These are phyloP conservation scores for Kurtzmaniella fragi DNA, from an alignment of 805 yeast species.

Conservation along the genomic window DNA sequence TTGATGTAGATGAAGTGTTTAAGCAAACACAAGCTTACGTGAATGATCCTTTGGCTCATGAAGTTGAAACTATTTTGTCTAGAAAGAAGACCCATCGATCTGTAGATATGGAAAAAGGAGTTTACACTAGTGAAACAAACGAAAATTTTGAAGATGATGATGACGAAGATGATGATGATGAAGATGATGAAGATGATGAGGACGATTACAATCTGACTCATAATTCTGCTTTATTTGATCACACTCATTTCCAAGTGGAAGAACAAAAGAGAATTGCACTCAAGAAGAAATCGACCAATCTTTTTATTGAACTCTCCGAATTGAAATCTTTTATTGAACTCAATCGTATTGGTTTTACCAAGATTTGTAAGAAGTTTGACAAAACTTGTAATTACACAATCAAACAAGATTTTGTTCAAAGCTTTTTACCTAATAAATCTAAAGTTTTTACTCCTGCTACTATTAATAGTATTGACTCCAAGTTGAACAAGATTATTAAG, in stretches of 20 bases:
- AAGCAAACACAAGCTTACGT: slow-evolving; percentile 21
- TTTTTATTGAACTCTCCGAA: slow-evolving; percentile 75
- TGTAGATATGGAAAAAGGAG: background rate
- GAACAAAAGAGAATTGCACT: slow-evolving; percentile 55
- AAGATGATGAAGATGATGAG: slow-evolving; percentile 22
- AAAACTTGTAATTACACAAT: slow-evolving; percentile 65
- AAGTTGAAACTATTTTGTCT: slow-evolving; percentile 1
- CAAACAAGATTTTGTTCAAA: slow-evolving; percentile 51
- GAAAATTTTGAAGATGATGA: slow-evolving; percentile 18
- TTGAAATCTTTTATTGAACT: slow-evolving; percentile 77
- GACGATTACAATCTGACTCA: slow-evolving; percentile 17
- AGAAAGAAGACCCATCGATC: background rate
- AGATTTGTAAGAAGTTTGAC: slow-evolving; percentile 89
- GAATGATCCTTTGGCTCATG: slow-evolving; percentile 2
- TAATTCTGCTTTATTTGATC: slow-evolving; percentile 47
- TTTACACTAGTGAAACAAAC: slow-evolving; percentile 14
- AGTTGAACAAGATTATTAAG: slow-evolving; percentile 48
- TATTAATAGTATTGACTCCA: slow-evolving; percentile 35
- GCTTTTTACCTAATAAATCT: slow-evolving; percentile 41
- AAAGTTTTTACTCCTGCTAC: slow-evolving; percentile 48
- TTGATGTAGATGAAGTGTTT: slow-evolving; percentile 21
- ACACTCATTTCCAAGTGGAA: slow-evolving; percentile 45
- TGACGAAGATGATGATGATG: slow-evolving; percentile 18
- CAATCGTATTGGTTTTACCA: slow-evolving; percentile 83
- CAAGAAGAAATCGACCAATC: slow-evolving; percentile 58